Conservation (phyloP, 2,329 filamentous ascomycete species). For the Microsporum canis region DNA sequence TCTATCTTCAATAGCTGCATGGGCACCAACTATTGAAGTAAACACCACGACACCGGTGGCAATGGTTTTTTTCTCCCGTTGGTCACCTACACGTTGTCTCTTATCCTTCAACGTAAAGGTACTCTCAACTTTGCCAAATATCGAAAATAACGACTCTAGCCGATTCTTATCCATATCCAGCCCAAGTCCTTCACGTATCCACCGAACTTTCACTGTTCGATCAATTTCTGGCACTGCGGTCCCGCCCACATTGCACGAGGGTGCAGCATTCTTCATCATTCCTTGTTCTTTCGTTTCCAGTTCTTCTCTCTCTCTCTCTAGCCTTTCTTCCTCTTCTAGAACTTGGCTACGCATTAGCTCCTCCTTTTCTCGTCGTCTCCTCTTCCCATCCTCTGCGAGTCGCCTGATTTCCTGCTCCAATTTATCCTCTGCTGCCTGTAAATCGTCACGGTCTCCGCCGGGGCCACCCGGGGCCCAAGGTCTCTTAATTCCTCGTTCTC, state of each 20-base stretch:
- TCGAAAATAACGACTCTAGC: constrained; percentile 38
- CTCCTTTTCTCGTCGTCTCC: constrained; percentile 40
- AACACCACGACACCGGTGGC: constrained; percentile 47
- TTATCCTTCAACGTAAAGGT: constrained; percentile 47
- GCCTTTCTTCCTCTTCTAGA: constrained; percentile 11
- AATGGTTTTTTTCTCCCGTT: constrained; percentile 41
- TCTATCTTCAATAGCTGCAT: constrained; percentile 45
- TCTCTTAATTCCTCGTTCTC: constrained; percentile 56
- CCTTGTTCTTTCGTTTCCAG: constrained; percentile 35
- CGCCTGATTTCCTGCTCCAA: constrained; percentile 43
- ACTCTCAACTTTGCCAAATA: constrained; percentile 48
- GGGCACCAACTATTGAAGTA: constrained; percentile 46
- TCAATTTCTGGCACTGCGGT: constrained; percentile 43
- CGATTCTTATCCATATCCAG: constrained; percentile 38
- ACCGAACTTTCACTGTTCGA: constrained; percentile 48
- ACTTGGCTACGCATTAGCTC: constrained; percentile 36
- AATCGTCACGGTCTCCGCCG: constrained; percentile 32
- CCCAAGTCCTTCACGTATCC: constrained; percentile 39
- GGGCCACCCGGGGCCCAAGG: constrained; percentile 34
- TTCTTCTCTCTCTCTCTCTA: constrained; percentile 26
- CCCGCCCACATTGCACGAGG: constrained; percentile 28
- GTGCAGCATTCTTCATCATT: constrained; percentile 24
- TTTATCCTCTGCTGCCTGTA: constrained; percentile 31
- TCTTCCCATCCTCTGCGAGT: constrained; percentile 44
- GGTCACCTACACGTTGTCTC: constrained; percentile 39